Percentiles rank a stretch among this genome's conserved stretches.
Conservation (phyloP, 2,329 filamentous ascomycete genomes). For the Botrytis tulipae region DNA sequence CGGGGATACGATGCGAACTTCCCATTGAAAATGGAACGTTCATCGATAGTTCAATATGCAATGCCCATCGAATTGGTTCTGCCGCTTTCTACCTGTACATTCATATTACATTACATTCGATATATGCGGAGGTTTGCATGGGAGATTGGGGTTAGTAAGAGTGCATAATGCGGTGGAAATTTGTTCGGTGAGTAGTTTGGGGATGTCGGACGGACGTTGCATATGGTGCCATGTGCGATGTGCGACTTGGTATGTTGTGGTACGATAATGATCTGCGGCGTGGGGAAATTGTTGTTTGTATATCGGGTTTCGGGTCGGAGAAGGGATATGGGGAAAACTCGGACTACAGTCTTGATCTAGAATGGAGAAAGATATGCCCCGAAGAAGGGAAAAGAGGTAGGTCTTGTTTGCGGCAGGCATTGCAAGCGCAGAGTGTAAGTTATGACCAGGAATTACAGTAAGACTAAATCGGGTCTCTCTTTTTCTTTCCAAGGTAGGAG, state of each 20-base stretch:
- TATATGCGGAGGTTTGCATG: constrained; percentile 6
- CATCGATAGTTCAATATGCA: background rate
- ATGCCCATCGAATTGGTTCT: background rate
- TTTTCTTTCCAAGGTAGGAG: background rate
- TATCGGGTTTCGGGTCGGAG: background rate
- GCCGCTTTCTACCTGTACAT: background rate
- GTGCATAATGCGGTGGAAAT: background rate
- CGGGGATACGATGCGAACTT: background rate
- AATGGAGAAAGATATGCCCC: background rate
- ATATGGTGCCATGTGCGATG: constrained; percentile 1
- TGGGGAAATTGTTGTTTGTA: background rate
- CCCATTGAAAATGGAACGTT: background rate
- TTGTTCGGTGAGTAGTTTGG: background rate
- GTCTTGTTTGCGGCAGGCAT: background rate
- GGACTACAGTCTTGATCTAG: background rate
- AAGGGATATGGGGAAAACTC: background rate
- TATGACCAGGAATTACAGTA: background rate
- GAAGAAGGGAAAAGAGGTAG: background rate
- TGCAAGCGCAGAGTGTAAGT: too few species aligned
- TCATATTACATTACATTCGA: constrained; percentile 7
- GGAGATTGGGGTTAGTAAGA: background rate
- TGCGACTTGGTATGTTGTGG: background rate
- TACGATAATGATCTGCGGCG: constrained; percentile 3
- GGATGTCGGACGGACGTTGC: background rate
- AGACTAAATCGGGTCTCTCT: background rate